phyloP scores from a whole-genome alignment of 306 rosid genomes.

The Fragaria vesca region DNA sequence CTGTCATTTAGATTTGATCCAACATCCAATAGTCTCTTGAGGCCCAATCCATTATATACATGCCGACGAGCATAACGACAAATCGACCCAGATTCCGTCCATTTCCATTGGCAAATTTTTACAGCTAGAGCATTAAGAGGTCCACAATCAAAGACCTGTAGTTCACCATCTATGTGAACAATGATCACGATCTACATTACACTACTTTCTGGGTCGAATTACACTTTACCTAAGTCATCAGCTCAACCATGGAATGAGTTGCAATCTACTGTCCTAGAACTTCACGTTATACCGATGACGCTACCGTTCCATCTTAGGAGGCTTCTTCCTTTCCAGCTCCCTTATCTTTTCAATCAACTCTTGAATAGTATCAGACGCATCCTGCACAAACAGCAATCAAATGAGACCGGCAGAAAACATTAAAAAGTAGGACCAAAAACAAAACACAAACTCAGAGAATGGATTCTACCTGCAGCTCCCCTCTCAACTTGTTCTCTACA shows the following conservation, averaged over 20 bases:
- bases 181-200: neutral
- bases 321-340: slow-evolving; percentile 44
- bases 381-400: slow-evolving; percentile 38
- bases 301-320: slow-evolving; percentile 4
- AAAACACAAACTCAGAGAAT: neutral
- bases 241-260: neutral
- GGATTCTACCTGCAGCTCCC: slow-evolving; percentile 60
- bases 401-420: neutral
- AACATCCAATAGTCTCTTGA: neutral
- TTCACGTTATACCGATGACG: neutral
- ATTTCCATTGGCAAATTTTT: neutral
- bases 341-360: slow-evolving; percentile 64
- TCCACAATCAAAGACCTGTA: neutral
- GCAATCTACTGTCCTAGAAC: neutral
- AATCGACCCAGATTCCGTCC: neutral
- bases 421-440: neutral
- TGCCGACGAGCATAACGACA: neutral
- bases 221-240: neutral
- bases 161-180: neutral
- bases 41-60: neutral
- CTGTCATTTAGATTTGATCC: neutral
- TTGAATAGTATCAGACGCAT: slow-evolving; percentile 68
- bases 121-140: neutral
- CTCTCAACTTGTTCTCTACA: slow-evolving; percentile 66
- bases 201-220: neutral